phyloP scores from a whole-genome alignment of 192 early-diverging fungal genomes.

The Dissophora globulifera region DNA sequence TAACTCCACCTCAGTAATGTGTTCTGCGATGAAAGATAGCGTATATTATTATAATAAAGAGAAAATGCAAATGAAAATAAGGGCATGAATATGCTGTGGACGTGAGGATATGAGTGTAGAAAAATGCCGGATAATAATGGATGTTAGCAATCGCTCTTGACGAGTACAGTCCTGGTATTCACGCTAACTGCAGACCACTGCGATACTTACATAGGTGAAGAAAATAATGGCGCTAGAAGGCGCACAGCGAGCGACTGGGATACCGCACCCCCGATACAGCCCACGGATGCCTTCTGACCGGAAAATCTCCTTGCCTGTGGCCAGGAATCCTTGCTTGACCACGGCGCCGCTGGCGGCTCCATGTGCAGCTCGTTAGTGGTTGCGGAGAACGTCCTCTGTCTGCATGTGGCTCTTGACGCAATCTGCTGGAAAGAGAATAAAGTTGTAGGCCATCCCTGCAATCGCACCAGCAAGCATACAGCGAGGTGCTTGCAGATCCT shows the following conservation, averaged over 20 bases:
- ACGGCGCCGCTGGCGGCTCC: slow-evolving; percentile 4
- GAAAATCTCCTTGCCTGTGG: slow-evolving; percentile 78
- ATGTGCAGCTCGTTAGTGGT: slow-evolving; percentile 3
- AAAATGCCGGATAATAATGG: too few relatives aligned
- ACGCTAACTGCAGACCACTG: not conserved
- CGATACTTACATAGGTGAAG: slow-evolving; percentile 80
- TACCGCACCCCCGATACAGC: slow-evolving; percentile 94
- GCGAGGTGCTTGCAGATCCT: slow-evolving; percentile 74
- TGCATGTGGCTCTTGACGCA: slow-evolving; percentile 95
- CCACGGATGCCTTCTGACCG: slow-evolving; percentile 79
- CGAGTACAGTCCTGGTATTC: too few relatives aligned
- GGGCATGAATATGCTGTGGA: too few relatives aligned
- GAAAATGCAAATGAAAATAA: too few relatives aligned
- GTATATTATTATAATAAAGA: too few relatives aligned
- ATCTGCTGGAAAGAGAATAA: slow-evolving; percentile 91
- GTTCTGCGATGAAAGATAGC: too few relatives aligned
- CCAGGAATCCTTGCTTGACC: slow-evolving; percentile 60
- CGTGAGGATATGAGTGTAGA: too few relatives aligned
- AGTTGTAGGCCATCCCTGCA: slow-evolving; percentile 92
- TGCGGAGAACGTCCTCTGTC: slow-evolving; percentile 74
- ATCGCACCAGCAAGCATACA: slow-evolving; percentile 90
- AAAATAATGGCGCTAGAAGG: slow-evolving; percentile 98
- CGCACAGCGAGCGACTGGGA: slow-evolving; percentile 87
- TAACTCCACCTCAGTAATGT: too few relatives aligned
- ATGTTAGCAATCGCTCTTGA: not conserved